A percentile compares a stretch with the other conserved stretches of the same genome.
phyloP scores from a whole-genome alignment of 371 early-diverging fungal genomes.

The Zychaea mexicana region DNA sequence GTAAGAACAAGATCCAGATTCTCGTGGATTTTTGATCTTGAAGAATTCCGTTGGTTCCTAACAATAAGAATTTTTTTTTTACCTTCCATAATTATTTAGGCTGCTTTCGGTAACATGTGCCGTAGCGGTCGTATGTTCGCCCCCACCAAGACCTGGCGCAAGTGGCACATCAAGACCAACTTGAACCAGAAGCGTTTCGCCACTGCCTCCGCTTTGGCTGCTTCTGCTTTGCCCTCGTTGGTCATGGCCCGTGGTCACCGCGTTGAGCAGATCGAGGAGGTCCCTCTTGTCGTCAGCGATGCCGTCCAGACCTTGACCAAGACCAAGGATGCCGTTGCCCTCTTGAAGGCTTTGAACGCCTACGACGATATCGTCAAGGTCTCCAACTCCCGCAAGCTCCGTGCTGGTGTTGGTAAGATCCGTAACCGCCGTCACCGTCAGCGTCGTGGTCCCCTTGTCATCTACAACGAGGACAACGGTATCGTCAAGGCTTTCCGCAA shows the following conservation, averaged over 20 bases:
- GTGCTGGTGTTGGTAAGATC: constrained; percentile 99
- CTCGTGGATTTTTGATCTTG: no score
- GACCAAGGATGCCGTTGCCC: constrained; percentile 96
- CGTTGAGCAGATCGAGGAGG: constrained; percentile 93
- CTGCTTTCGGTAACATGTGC: constrained; percentile 99
- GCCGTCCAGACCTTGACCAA: constrained; percentile 85
- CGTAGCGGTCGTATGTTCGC: constrained; percentile 99
- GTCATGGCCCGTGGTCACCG: constrained; percentile 99
- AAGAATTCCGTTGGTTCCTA: no score
- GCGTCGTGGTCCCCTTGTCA: constrained; percentile 98
- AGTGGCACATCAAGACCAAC: constrained; percentile 99
- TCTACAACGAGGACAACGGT: constrained; percentile 97
- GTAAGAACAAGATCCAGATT: constrained; percentile 16
- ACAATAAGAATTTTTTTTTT: no score
- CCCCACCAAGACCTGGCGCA: constrained; percentile 99
- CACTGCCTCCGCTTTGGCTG: constrained; percentile 98
- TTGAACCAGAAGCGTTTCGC: constrained; percentile 98
- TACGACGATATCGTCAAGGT: constrained; percentile 98
- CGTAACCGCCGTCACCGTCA: constrained; percentile 99
- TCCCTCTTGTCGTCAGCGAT: constrained; percentile 96
- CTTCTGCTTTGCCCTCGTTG: constrained; percentile 94
- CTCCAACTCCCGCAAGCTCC: constrained; percentile 94
- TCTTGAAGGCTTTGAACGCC: constrained; percentile 94
- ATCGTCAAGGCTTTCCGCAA: constrained; percentile 98
- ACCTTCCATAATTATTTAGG: no score